phyloP scores from a whole-genome alignment of 768 basidiomycete genomes.

The Panus rudis region DNA sequence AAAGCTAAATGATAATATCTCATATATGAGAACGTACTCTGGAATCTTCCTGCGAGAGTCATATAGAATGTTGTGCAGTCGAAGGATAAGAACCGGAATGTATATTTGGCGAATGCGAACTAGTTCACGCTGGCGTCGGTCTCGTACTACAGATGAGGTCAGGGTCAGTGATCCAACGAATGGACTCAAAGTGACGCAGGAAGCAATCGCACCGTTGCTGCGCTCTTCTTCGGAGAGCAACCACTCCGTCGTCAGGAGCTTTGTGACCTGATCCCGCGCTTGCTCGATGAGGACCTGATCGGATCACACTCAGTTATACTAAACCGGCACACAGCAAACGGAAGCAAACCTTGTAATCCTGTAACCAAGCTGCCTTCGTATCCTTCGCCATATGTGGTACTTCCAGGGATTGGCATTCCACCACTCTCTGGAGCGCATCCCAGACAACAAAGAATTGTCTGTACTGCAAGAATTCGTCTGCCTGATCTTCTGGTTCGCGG shows the following conservation, averaged over 20 bases:
- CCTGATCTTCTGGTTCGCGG: conserved; percentile 60
- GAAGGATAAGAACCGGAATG: conserved; percentile 83
- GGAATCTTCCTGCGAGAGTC: conserved; percentile 57
- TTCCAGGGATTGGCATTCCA: conserved; percentile 53
- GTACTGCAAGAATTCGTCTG: conserved; percentile 74
- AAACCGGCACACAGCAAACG: neutral
- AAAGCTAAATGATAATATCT: neutral
- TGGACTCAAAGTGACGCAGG: neutral
- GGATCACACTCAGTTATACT: neutral
- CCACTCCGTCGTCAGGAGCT: conserved; percentile 75
- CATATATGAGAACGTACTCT: conserved; percentile 50
- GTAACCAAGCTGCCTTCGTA: conserved; percentile 51
- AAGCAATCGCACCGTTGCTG: neutral
- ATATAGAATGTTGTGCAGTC: conserved; percentile 69
- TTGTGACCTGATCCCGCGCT: conserved; percentile 56
- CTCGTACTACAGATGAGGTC: conserved; percentile 23
- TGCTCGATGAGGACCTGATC: conserved; percentile 53
- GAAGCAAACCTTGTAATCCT: conserved; percentile 51
- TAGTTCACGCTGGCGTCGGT: conserved; percentile 59
- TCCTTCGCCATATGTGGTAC: conserved; percentile 53
- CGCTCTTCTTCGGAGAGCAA: conserved; percentile 51
- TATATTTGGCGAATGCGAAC: conserved; percentile 82
- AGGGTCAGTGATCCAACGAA: conserved; percentile 6
- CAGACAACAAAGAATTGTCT: conserved; percentile 73
- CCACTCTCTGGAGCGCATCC: conserved; percentile 56